These are phyloP conservation scores for Phytophthora hibernalis DNA, from an alignment of 352 stramenopile species.

Conservation along the genomic window DNA sequence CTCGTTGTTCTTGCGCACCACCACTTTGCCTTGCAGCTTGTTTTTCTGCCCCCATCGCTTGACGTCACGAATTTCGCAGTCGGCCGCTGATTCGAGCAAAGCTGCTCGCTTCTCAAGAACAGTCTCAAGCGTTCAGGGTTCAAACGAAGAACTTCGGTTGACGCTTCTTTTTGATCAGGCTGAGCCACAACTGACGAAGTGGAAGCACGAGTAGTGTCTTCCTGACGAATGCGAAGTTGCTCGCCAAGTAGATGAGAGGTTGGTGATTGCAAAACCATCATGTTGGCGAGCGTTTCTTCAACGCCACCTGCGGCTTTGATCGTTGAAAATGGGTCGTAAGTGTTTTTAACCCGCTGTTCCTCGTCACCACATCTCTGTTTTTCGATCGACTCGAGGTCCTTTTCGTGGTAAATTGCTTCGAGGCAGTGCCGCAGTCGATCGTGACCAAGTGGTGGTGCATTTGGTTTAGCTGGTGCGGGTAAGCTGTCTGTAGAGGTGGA, in stretches of 20 bases:
- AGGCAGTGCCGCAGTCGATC: constrained; percentile 40
- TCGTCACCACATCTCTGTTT: constrained; percentile 20
- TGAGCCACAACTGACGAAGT: background rate
- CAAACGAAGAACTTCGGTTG: constrained; percentile 27
- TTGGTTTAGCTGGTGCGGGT: constrained; percentile 8
- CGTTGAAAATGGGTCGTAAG: constrained; percentile 63
- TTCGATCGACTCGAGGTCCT: constrained; percentile 40
- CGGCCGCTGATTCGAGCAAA: constrained; percentile 23
- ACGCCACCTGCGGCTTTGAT: constrained; percentile 66
- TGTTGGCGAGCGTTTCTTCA: constrained; percentile 48
- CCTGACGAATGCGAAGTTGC: constrained; percentile 62
- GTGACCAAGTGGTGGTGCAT: constrained; percentile 3
- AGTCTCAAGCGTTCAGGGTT: constrained; percentile 43
- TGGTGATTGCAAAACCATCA: constrained; percentile 41
- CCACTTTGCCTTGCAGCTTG: constrained; percentile 51
- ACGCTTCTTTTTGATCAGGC: background rate
- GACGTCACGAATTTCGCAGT: constrained; percentile 44
- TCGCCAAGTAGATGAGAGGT: constrained; percentile 35
- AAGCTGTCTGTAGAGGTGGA: background rate
- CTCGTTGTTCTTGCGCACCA: constrained; percentile 53
- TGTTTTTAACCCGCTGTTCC: constrained; percentile 24
- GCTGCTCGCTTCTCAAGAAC: constrained; percentile 50
- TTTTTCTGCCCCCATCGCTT: constrained; percentile 46
- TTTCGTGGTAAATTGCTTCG: constrained; percentile 46
- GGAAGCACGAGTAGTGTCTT: constrained; percentile 43